Base-by-base conservation (phyloP, 2,329 filamentous ascomycete genomes). In the Orbilia quercus region DNA sequence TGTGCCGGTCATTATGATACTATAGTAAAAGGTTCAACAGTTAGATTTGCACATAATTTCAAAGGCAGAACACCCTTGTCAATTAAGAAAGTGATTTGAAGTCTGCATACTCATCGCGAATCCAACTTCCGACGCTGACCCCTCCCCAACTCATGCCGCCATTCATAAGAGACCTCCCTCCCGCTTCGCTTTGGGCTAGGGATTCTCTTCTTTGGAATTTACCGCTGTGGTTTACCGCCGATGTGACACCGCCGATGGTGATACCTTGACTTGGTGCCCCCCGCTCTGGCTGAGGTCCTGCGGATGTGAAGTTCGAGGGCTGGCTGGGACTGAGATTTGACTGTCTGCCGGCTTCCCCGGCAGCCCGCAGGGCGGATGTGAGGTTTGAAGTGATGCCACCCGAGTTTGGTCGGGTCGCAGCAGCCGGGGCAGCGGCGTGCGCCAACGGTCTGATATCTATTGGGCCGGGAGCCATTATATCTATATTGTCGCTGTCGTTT, bases 121-220 rank as follows among this genome's bases (percentile, higher is more conserved):
- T 95, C 85, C 96, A 98, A 79, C 94, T 98, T 75, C 94, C 94
- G 76, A 98, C 91, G 7, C 94, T 98, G 73, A 96, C 88, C 76
- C 93, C 94, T 79, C 94, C 94, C 93, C 94, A 99, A 82, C 93
- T 97, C 89, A 96, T 92, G 78, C 94, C 93, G 75, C 89, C 90
- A 16, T 73, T 73, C 38, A 62, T 59, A 22, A 73, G 69, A 14
- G 69, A 73, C 42, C 60, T 59, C 23, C 69, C 69, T 7, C 69
- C 69, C 7, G 54, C 60, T 54, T 57, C 86, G 83, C 73, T 89
- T 81, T 79, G 87, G 88, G 76, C 87, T 85, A 65, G 38, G 7
- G 71, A 69, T 50, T 67, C 65, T 59, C 63, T 54, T 58, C 63
- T 40, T 28, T 65, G 63, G 63, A 66, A 66, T 62, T 73, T 73